Evolutionary conservation across 306 rosid species (phyloP), one percentile per base, ranked within the genome.

Genomic region (Clitoria ternatea): DNA sequence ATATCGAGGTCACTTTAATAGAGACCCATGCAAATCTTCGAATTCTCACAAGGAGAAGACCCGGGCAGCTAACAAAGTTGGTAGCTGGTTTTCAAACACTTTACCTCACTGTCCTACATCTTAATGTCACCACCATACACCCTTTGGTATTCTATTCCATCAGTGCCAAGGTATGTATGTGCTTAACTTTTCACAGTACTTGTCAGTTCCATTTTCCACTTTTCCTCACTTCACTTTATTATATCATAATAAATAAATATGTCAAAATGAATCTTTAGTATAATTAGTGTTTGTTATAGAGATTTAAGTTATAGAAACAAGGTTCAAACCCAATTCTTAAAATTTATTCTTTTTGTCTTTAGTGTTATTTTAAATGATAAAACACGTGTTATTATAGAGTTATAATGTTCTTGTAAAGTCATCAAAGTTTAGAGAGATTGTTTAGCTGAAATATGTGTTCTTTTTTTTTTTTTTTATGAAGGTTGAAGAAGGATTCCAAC

Each of bases 11-110:
- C 6, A 90, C 97, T 13, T 70, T 93, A 80, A 90, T 89, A 26
- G 98, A 93, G 75, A 93, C 90, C 20, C 97, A 93, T 72, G 97
- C 97, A 66, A 93, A 79, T 73, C 88, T 93, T 40, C 79, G 93
- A 81, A 88, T 93, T 18, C 82, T 90, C 17, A 82, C 89, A 0
- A 76, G 77, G 45, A 84, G 72, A 78, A 85, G 81, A 72, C 85
- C 74, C 2, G 81, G 64, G 29, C 92, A 85, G 60, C 79, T 90
- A 49, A 71, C 84, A 4, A 88, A 85, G 81, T 33, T 93, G 68
- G 77, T 88, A 49, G 82, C 87, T 66, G 97, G 90, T 27, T 82
- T 93, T 59, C 97, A 88, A 56, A 37, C 89, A 0, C 94, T 88
- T 20, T 78, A 4, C 10, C 92, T 93, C 57, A 79, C 92, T 35